Conservation (phyloP, 2,329 filamentous ascomycete genomes). For the Alternaria triticimaculans region DNA sequence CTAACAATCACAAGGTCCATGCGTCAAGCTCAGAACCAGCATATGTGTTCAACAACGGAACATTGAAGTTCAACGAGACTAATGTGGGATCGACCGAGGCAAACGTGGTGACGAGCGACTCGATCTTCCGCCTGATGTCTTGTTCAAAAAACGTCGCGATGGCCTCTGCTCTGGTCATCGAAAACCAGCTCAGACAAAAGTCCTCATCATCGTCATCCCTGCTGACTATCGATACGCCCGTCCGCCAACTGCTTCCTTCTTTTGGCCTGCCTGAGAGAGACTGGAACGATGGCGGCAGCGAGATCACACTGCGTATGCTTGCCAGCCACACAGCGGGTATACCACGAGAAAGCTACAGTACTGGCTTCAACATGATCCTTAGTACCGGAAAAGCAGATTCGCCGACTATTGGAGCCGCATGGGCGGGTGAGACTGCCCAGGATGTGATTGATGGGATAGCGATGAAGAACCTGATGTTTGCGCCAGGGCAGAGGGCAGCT, state of each 20-base stretch:
- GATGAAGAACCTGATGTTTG: slow-evolving; percentile 36
- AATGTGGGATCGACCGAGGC: neutral
- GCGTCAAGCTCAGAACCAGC: slow-evolving; percentile 27
- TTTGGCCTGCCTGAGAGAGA: slow-evolving; percentile 32
- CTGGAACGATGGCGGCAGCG: slow-evolving; percentile 41
- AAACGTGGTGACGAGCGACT: slow-evolving; percentile 34
- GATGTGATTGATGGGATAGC: slow-evolving; percentile 26
- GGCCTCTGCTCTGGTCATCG: slow-evolving; percentile 30
- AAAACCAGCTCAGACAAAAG: slow-evolving; percentile 16
- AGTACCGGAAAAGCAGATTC: slow-evolving; percentile 32
- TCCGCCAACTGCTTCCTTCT: slow-evolving; percentile 27
- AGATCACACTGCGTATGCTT: slow-evolving; percentile 42
- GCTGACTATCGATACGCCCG: slow-evolving; percentile 31
- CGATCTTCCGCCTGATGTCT: slow-evolving; percentile 40
- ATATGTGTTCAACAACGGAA: slow-evolving; percentile 37
- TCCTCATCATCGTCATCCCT: neutral
- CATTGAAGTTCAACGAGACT: slow-evolving; percentile 42
- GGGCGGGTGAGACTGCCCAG: slow-evolving; percentile 28
- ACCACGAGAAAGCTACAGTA: slow-evolving; percentile 39
- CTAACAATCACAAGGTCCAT: slow-evolving; percentile 27
- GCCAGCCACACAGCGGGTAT: slow-evolving; percentile 41
- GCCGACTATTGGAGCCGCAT: slow-evolving; percentile 33
- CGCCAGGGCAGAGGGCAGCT: slow-evolving; percentile 36
- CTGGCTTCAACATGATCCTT: slow-evolving; percentile 37
- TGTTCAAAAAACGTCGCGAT: slow-evolving; percentile 39